A percentile compares a stretch with the other conserved stretches of the same genome.
Evolutionary conservation across 108 stramenopile species (phyloP).

Genomic region (Fistulifera pelliculosa): DNA sequence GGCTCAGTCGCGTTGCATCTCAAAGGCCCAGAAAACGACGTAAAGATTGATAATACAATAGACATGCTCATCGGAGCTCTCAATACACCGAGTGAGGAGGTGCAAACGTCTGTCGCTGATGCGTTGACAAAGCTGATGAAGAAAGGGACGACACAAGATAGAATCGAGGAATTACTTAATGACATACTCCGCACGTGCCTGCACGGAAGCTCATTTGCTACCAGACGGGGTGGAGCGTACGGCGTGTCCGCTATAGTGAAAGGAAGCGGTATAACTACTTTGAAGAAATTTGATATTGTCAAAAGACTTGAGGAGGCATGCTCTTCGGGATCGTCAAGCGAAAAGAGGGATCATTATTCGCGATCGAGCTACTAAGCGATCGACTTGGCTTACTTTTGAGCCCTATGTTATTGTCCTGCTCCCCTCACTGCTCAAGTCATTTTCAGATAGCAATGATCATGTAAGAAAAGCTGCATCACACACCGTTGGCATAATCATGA

Average conservation of each 20-base stretch:
- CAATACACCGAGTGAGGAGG: constrained; percentile 77
- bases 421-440: constrained; percentile 89
- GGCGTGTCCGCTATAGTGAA: constrained; percentile 97
- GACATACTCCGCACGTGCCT: constrained; percentile 57
- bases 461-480: constrained; percentile 88
- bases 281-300: constrained; percentile 92
- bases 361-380: constrained; percentile 86
- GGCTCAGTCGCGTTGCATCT: constrained; percentile 83
- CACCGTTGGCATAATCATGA: constrained; percentile 90
- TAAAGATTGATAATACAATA: constrained; percentile 69
- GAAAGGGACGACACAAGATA: constrained; percentile 68
- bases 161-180: constrained; percentile 56
- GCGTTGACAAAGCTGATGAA: constrained; percentile 79
- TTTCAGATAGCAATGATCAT: constrained; percentile 86
- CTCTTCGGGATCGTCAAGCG: constrained; percentile 37
- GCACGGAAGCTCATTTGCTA: constrained; percentile 47
- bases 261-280: constrained; percentile 91
- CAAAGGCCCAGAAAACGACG: constrained; percentile 59
- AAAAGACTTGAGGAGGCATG: constrained; percentile 81
- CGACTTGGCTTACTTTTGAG: constrained; percentile 96
- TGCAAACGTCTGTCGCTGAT: constrained; percentile 77
- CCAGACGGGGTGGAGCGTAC: constrained; percentile 87
- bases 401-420: constrained; percentile 97
- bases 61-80: constrained; percentile 74
- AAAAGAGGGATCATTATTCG: constrained; percentile 93